Conservation (phyloP, 1,139 yeast species). For the Kazachstania sp. region DNA sequence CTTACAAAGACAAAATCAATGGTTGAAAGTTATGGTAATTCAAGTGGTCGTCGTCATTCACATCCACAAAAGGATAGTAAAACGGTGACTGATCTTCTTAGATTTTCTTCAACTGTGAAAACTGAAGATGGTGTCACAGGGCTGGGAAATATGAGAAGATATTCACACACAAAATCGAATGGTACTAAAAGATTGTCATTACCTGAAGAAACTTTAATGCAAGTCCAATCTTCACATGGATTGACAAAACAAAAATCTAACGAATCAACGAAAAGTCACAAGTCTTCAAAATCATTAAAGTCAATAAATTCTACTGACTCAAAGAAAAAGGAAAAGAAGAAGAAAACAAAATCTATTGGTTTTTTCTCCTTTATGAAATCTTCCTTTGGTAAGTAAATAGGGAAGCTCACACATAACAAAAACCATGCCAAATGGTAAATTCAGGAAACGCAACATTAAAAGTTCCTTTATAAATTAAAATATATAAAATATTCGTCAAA, state of each 20-base stretch:
- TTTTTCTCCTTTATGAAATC: constrained; percentile 2
- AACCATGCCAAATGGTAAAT: too few relatives aligned
- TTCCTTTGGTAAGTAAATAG: background rate
- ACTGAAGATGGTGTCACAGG: constrained; percentile 7
- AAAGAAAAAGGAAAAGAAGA: background rate
- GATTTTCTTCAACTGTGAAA: constrained; percentile 8
- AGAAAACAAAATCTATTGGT: background rate
- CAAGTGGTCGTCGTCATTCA: background rate
- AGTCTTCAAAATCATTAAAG: constrained; percentile 1
- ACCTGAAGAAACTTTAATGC: constrained; percentile 4
- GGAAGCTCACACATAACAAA: too few relatives aligned
- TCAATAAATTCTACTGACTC: background rate
- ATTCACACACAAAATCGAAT: background rate
- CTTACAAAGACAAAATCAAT: constrained; percentile 13
- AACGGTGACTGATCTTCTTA: constrained; percentile 4
- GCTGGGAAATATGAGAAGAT: constrained; percentile 6
- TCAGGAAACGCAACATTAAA: too few relatives aligned
- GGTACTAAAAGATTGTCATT: background rate
- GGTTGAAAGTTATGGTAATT: constrained; percentile 10
- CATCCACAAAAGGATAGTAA: background rate
- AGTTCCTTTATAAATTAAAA: too few relatives aligned
- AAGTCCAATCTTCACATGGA: constrained; percentile 8
- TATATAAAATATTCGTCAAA: too few relatives aligned
- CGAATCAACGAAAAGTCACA: constrained; percentile 3
- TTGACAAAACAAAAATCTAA: constrained; percentile 2